A percentile compares a stretch with the other conserved stretches of the same genome.
Evolutionary conservation across 805 yeast species (phyloP).

Genomic region (Metschnikowia cubensis): DNA sequence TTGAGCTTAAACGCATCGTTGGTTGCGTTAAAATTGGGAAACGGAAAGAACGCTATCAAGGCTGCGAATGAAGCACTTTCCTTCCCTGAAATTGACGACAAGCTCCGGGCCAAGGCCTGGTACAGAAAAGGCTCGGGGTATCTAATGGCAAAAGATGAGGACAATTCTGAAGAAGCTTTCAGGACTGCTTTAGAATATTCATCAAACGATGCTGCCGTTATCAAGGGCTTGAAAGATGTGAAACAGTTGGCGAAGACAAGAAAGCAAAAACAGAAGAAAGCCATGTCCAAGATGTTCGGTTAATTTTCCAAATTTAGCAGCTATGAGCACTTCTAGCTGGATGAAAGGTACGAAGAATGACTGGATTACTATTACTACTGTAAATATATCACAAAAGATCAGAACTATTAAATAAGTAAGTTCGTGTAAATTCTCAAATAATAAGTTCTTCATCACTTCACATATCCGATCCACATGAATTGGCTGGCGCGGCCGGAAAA

Average conservation of each 20-base stretch:
- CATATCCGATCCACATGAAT: too few species aligned
- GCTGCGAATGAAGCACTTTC: conserved; percentile 67
- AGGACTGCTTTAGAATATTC: conserved; percentile 59
- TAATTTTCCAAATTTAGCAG: neutral
- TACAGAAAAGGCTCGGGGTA: conserved; percentile 83
- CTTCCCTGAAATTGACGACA: conserved; percentile 53
- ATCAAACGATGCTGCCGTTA: conserved; percentile 71
- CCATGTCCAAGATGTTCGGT: conserved; percentile 64
- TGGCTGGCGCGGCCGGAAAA: too few species aligned
- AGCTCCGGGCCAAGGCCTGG: conserved; percentile 76
- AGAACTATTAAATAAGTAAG: neutral
- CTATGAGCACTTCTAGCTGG: too few species aligned
- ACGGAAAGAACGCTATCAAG: conserved; percentile 50
- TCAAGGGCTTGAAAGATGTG: conserved; percentile 59
- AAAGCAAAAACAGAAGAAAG: conserved; percentile 66
- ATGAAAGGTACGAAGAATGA: too few species aligned
- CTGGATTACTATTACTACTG: neutral
- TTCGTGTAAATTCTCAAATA: too few species aligned
- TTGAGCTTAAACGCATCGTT: conserved; percentile 70
- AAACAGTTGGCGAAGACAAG: conserved; percentile 49
- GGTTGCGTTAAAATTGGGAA: conserved; percentile 60
- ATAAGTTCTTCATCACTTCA: too few species aligned
- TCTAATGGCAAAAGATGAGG: conserved; percentile 59
- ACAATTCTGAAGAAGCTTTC: conserved; percentile 62
- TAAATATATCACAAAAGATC: neutral